Evolutionary conservation across 1,284 basidiomycete genomes (phyloP).

Genomic region (Cutaneotrichosporon cavernicola): DNA sequence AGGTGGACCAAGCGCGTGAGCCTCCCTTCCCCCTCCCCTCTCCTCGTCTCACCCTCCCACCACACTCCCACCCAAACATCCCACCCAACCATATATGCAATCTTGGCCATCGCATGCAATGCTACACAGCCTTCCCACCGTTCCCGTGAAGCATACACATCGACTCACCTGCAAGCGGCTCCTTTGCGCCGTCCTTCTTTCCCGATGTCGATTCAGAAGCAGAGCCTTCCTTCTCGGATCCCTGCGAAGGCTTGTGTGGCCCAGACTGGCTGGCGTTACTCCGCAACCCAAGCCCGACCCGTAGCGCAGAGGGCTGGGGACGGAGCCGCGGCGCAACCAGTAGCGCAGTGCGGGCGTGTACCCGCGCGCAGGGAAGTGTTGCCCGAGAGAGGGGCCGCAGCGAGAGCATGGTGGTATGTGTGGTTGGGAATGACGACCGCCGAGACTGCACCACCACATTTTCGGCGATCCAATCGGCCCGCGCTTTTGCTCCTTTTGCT

Average conservation of each 20-base stretch:
- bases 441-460: conserved; percentile 1
- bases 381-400: conserved; percentile 11
- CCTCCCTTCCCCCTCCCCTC: neutral
- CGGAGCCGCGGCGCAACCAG: conserved; percentile 7
- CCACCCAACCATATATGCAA: neutral
- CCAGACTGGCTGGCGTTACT: conserved; percentile 6
- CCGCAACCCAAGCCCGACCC: neutral
- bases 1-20: neutral
- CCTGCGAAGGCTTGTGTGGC: conserved; percentile 5
- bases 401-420: conserved; percentile 14
- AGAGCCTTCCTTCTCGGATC: neutral
- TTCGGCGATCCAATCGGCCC: conserved; percentile 2
- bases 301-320: neutral
- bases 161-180: conserved; percentile 13
- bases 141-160: neutral
- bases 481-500: too few relatives aligned
- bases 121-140: neutral
- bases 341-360: neutral
- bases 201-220: conserved; percentile 4
- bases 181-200: conserved; percentile 5
- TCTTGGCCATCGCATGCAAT: neutral
- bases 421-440: conserved; percentile 10
- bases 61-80: neutral
- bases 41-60: neutral
- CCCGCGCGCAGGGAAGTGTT: conserved; percentile 2